A percentile compares a stretch with the other conserved stretches of the same genome.
Evolutionary conservation across 305 asterid genomes (phyloP).

Genomic region (Fraxinus ornus): DNA sequence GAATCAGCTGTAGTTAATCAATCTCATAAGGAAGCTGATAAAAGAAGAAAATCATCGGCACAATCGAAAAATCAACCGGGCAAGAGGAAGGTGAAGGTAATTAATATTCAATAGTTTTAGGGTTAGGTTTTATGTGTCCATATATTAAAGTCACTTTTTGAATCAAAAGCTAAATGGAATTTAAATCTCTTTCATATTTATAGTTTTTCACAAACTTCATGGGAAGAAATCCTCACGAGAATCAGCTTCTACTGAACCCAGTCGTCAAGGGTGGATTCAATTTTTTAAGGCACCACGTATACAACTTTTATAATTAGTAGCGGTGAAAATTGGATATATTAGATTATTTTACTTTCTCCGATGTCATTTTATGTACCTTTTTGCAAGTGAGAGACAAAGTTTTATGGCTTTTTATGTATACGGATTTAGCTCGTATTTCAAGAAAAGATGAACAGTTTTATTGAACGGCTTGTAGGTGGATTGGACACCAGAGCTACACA

Average conservation of each 20-base stretch:
- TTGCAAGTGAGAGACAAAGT: background rate
- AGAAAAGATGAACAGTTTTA: slow-evolving; percentile 21
- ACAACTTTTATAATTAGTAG: background rate
- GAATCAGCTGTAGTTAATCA: slow-evolving; percentile 23
- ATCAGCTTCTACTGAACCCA: background rate
- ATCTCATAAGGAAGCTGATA: slow-evolving; percentile 34
- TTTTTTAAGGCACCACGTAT: background rate
- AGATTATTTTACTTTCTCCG: background rate
- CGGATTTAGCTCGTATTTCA: background rate
- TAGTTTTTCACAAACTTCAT: slow-evolving; percentile 27
- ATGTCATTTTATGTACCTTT: background rate
- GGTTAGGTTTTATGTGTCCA: slow-evolving; percentile 13
- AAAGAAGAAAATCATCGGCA: slow-evolving; percentile 47
- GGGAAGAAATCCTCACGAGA: slow-evolving; percentile 27
- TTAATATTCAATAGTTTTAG: slow-evolving; percentile 1
- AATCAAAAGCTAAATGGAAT: background rate
- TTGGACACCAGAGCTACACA: slow-evolving; percentile 95
- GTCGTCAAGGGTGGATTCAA: background rate
- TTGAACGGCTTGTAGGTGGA: slow-evolving; percentile 68
- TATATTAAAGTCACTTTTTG: background rate
- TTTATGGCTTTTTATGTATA: background rate
- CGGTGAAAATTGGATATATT: background rate
- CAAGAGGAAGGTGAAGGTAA: slow-evolving; percentile 85
- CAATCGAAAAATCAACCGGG: slow-evolving; percentile 53
- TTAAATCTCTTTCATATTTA: slow-evolving; percentile 28